Conservation (phyloP, 1,284 basidiomycete species). For the Fomitopsis betulina region DNA sequence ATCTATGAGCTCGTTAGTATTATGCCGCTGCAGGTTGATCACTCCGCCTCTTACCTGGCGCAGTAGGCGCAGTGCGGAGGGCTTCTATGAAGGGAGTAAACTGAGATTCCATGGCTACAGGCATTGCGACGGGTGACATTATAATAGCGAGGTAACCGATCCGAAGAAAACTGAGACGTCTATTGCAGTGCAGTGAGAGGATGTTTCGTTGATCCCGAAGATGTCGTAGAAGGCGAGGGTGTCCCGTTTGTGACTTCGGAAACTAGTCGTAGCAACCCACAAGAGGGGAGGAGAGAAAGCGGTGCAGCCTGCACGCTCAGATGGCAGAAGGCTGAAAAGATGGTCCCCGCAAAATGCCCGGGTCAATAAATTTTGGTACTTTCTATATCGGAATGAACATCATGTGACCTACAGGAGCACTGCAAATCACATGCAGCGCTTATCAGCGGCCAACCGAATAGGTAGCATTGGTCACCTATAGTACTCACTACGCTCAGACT, state of each 20-base stretch:
- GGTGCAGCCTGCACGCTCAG: not conserved
- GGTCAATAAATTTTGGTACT: not conserved
- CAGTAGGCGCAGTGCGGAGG: slow-evolving; percentile 66
- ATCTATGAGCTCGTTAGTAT: slow-evolving; percentile 38
- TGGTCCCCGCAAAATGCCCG: not conserved
- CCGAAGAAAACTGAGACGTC: not conserved
- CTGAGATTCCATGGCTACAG: slow-evolving; percentile 36
- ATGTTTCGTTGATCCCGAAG: not conserved
- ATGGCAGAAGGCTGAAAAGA: not conserved
- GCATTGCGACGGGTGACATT: slow-evolving; percentile 57
- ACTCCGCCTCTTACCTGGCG: slow-evolving; percentile 47
- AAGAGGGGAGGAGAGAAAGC: not conserved
- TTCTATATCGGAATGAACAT: not conserved
- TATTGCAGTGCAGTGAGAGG: not conserved
- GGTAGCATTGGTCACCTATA: too few relatives aligned
- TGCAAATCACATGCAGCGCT: not conserved
- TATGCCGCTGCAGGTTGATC: not conserved
- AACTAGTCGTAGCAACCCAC: not conserved
- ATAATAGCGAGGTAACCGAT: slow-evolving; percentile 5
- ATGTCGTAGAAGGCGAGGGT: not conserved
- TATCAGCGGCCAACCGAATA: too few relatives aligned
- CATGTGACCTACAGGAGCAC: not conserved
- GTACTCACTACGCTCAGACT: too few relatives aligned
- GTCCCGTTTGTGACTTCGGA: not conserved
- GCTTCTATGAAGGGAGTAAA: slow-evolving; percentile 57